Percentiles rank a stretch among this genome's conserved stretches.
phyloP scores from a whole-genome alignment of 352 stramenopile species.

The Globisporangium nodosum region DNA sequence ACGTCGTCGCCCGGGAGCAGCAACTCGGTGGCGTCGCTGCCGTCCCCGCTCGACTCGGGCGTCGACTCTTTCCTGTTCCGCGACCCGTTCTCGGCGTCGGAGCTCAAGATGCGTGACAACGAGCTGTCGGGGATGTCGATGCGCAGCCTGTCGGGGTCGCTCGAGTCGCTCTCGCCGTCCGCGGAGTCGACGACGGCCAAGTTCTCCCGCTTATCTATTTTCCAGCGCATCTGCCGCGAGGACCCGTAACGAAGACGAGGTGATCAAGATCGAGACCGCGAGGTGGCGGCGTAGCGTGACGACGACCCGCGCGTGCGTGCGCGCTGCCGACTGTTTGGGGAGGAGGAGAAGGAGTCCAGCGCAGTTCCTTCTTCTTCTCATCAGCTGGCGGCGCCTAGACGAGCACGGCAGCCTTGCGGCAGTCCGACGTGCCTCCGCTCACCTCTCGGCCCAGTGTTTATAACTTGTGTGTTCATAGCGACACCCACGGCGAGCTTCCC shows the following conservation, averaged over 20 bases:
- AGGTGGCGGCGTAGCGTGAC: neutral
- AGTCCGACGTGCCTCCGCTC: neutral
- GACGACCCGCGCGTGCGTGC: too few species aligned
- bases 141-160: constrained; percentile 2
- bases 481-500: neutral
- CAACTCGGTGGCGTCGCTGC: constrained; percentile 27
- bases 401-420: neutral
- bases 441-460: neutral
- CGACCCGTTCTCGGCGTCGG: constrained; percentile 41
- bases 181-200: constrained; percentile 31
- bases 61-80: constrained; percentile 25
- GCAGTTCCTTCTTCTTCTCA: too few species aligned
- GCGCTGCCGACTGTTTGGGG: too few species aligned
- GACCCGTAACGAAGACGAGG: constrained; percentile 23
- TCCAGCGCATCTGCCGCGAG: constrained; percentile 80
- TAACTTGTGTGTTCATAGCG: neutral
- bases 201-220: constrained; percentile 74
- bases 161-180: constrained; percentile 29
- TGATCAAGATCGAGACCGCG: neutral
- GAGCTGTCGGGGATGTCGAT: neutral
- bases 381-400: neutral
- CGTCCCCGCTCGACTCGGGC: constrained; percentile 12
- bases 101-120: constrained; percentile 24
- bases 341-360: too few species aligned
- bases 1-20: constrained; percentile 30